Evolutionary conservation across 2,329 filamentous ascomycete species (phyloP).

Genomic region (Coniochaeta prunicola): DNA sequence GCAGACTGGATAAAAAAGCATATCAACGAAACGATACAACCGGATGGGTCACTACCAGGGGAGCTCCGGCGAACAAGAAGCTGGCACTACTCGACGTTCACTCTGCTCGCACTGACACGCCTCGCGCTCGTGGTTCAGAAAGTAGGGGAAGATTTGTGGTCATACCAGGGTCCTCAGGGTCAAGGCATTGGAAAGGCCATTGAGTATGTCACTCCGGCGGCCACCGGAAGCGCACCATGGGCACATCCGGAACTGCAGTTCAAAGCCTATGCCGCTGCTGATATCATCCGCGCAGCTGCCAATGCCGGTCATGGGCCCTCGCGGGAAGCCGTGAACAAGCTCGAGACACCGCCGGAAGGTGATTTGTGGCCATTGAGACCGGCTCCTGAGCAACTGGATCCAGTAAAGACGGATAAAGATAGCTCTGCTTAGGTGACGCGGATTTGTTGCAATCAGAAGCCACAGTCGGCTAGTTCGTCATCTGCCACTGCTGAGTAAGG

Average conservation of each 20-base stretch:
- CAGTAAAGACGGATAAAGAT: slow-evolving; percentile 3
- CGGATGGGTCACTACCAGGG: slow-evolving; percentile 16
- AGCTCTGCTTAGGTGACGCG: background rate
- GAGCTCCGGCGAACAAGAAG: slow-evolving; percentile 18
- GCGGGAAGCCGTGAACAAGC: slow-evolving; percentile 5
- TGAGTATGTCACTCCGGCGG: slow-evolving; percentile 17
- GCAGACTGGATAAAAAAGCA: background rate
- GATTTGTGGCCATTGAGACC: slow-evolving; percentile 17
- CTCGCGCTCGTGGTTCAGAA: slow-evolving; percentile 13
- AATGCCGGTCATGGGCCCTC: slow-evolving; percentile 13
- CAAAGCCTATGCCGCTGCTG: slow-evolving; percentile 15
- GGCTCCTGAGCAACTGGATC: slow-evolving; percentile 18
- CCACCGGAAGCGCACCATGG: slow-evolving; percentile 11
- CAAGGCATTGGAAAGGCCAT: slow-evolving; percentile 15
- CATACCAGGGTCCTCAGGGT: slow-evolving; percentile 12
- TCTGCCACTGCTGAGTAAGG: no score
- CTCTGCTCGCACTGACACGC: slow-evolving; percentile 13
- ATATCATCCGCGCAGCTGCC: slow-evolving; percentile 17
- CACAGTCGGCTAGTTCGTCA: no score
- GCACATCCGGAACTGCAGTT: slow-evolving; percentile 14
- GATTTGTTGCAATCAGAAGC: no score
- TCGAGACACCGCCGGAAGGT: slow-evolving; percentile 14
- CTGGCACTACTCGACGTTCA: slow-evolving; percentile 21
- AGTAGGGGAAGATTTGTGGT: slow-evolving; percentile 15
- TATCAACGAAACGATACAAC: slow-evolving; percentile 13